A percentile compares a stretch with the other conserved stretches of the same genome.
Evolutionary conservation across 1,139 yeast species (phyloP).

Genomic region (Diutina sp.): DNA sequence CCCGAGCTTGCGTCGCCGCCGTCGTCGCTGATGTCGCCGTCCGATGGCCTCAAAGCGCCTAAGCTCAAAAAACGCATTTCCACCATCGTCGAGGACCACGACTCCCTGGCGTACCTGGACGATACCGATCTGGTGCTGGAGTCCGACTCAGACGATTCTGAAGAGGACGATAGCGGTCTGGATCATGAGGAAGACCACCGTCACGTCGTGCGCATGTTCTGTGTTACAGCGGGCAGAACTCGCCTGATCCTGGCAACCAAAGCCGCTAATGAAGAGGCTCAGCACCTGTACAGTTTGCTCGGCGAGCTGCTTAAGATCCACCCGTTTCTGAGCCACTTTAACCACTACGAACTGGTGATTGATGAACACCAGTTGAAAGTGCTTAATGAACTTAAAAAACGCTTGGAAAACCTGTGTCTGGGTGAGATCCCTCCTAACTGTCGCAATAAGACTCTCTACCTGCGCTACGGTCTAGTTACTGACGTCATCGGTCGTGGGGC

Average conservation of each 20-base stretch:
- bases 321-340: slow-evolving; percentile 12
- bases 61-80: not conserved
- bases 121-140: not conserved
- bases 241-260: slow-evolving; percentile 9
- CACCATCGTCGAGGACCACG: not conserved
- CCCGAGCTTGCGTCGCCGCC: not conserved
- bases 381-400: slow-evolving; percentile 23
- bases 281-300: slow-evolving; percentile 19
- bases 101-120: not conserved
- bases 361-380: slow-evolving; percentile 40
- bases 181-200: slow-evolving; percentile 12
- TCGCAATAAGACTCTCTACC: slow-evolving; percentile 20
- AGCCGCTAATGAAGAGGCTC: slow-evolving; percentile 22
- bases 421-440: slow-evolving; percentile 6
- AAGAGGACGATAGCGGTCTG: slow-evolving; percentile 3
- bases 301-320: slow-evolving; percentile 13
- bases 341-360: slow-evolving; percentile 35
- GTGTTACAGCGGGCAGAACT: not conserved
- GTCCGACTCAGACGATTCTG: not conserved
- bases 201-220: slow-evolving; percentile 13
- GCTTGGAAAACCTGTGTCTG: slow-evolving; percentile 8
- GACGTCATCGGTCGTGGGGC: slow-evolving; percentile 79
- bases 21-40: not conserved
- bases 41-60: not conserved
- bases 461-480: slow-evolving; percentile 69